Evolutionary conservation across 805 yeast genomes (phyloP).

Genomic region (Candida ovalis): DNA sequence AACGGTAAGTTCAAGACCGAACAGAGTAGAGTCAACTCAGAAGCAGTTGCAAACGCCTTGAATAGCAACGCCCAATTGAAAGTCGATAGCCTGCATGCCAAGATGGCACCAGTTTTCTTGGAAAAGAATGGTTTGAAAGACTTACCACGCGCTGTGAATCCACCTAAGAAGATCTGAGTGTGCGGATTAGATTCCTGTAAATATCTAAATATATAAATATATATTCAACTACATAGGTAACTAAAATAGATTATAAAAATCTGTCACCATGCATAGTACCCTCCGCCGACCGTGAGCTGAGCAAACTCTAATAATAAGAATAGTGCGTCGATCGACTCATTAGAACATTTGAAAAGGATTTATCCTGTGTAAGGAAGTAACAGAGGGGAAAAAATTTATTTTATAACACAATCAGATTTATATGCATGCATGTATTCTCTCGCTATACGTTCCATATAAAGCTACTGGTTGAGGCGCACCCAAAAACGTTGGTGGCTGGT

Average conservation of each 20-base stretch:
- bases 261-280: neutral
- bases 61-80: slow-evolving; percentile 30
- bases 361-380: too few relatives aligned
- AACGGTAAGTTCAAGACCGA: slow-evolving; percentile 21
- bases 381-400: neutral
- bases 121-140: slow-evolving; percentile 19
- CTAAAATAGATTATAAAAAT: too few relatives aligned
- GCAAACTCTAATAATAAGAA: too few relatives aligned
- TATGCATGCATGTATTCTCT: too few relatives aligned
- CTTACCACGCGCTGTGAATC: slow-evolving; percentile 18
- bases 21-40: slow-evolving; percentile 25
- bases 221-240: neutral
- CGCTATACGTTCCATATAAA: too few relatives aligned
- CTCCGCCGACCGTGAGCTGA: too few relatives aligned
- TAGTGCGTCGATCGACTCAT: neutral
- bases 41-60: slow-evolving; percentile 28
- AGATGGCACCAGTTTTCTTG: slow-evolving; percentile 15
- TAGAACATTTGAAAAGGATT: too few relatives aligned
- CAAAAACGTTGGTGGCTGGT: too few relatives aligned
- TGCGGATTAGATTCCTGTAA: neutral
- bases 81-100: slow-evolving; percentile 22
- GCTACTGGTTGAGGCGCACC: too few relatives aligned
- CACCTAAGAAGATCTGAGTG: neutral
- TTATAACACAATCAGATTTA: too few relatives aligned
- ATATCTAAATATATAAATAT: neutral